Base-by-base conservation (phyloP, 2,329 filamentous ascomycete genomes). In the Massarina eburnea region DNA sequence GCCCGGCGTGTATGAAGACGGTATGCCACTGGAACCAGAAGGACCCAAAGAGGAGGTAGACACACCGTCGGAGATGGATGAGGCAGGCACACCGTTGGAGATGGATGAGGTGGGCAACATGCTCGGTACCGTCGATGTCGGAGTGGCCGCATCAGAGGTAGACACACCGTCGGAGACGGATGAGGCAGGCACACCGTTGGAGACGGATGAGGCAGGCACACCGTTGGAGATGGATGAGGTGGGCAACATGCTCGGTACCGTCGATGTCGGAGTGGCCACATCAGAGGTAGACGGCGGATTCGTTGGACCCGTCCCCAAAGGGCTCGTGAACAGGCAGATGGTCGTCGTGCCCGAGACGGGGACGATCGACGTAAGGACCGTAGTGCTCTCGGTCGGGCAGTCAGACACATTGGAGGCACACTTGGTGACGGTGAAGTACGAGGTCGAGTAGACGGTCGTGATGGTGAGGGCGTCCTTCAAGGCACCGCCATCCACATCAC, bases 301-400 rank as follows among this genome's bases (percentile, higher is more conserved):
- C 27, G 27, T 8, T 32, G n/a, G 22, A 6, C 12, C 26, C 4
- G 29, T 40, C 20, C 14, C 3, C 7, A 29, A 36, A 22, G 35
- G 27, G 24, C 10, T 15, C 3, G 44, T 42, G 19, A 45, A 21
- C 30, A 43, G 26, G 39, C 49, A 52, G 19, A 52, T 21, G 10
- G 49, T 52, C n/a, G 45, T 48, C n/a, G 48, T 73, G 27, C 26
- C 40, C 12, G 43, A 71, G 34, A 70, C 55, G 34, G 68, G 60
- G 40, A 73, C 52, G 49, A 70, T 63, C 36, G 69, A 67, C 19
- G 74, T 76, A 48, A 71, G 52, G 39, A 68, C 57, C 8, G 64
- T 60, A 17, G 66, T 63, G 18, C 59, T 59, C 36, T 62, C 56
- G 12, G 69, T 53, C n/a, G 64, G 63, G 57, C 73, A 74, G 54